Base-by-base conservation (phyloP, 306 rosid genomes). In the Dicorynia guianensis region DNA sequence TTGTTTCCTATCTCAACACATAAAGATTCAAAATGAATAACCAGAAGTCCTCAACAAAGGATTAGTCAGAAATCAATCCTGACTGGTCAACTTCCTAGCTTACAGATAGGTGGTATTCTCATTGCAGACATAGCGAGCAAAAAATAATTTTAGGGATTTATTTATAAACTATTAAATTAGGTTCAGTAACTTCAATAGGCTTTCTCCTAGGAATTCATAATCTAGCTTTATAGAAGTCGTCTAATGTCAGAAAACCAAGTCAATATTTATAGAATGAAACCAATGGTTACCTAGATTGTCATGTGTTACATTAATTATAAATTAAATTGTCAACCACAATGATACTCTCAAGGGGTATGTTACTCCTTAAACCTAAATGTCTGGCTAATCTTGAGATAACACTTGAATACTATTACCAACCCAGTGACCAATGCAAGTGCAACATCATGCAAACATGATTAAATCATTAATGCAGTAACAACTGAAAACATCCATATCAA, bases 41-140 rank as follows among this genome's bases (percentile, higher is more conserved):
- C 4, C 6, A 4, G 10, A 18, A 3, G 5, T 46, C 50, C 50
- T 46, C 1, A 46, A 46, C 50, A 60, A 73, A 46, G 12, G 52
- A 43, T 36, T 30, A 30, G 17, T 61, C 62, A 61, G 4, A 50
- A 63, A 74, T 1, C n/a, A 5, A 42, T 39, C 34, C 44, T 74
- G 20, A 20, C 33, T 50, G 42, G 53, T 74, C 54, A 74, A 63
- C 43, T 20, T 50, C 43, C 44, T 50, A 63, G 53, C 34, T 71
- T 8, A 64, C 20, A 5, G 48, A 20, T 64, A 54, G 55, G 13
- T 63, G 19, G 19, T 39, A 17, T 19, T 52, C 20, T 42, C 66
- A 25, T 53, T 15, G 19, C 42, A 52, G 55, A 62, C 5, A 50
- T 62, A 11, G 10, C 9, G 7, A 71, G 35, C 19, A 53, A 39